phyloP scores from a whole-genome alignment of 345 rosid species.

The Syzygium grande region DNA sequence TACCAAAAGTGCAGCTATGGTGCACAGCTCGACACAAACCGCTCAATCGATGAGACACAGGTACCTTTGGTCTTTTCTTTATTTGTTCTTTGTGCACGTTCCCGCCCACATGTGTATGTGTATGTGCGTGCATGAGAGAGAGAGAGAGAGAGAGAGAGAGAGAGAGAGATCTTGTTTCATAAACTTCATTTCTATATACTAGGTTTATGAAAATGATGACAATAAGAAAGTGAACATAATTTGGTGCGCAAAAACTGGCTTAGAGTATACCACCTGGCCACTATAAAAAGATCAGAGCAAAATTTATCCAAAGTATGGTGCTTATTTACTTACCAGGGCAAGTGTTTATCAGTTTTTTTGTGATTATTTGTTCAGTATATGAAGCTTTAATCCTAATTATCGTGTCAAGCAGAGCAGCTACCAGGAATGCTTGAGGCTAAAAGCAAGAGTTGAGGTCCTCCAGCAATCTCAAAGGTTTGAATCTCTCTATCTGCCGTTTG shows the following conservation, averaged over 20 bases:
- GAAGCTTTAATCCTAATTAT: background rate
- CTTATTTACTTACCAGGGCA: background rate
- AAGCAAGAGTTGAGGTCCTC: conserved; percentile 41
- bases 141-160: background rate
- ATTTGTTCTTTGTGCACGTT: background rate
- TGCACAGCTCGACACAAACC: conserved; percentile 21
- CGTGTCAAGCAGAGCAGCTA: conserved; percentile 31
- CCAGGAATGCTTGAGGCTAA: conserved; percentile 51
- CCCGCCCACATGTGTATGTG: background rate
- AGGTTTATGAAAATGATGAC: background rate
- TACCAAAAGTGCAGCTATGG: conserved; percentile 43
- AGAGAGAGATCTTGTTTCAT: background rate
- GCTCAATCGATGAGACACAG: conserved; percentile 23
- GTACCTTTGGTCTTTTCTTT: conserved; percentile 3
- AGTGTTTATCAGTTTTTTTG: background rate
- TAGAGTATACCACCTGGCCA: background rate
- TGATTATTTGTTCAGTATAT: background rate
- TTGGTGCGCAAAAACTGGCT: background rate
- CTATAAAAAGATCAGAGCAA: background rate
- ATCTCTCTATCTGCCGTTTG: background rate
- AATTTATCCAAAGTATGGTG: background rate
- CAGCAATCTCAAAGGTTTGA: conserved; percentile 45
- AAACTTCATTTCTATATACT: background rate
- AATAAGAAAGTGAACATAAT: background rate
- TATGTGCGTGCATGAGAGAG: too few species aligned